Percentiles rank a stretch among this genome's conserved stretches.
Conservation (phyloP, 2,329 filamentous ascomycete species). For the Microsporum audouinii region DNA sequence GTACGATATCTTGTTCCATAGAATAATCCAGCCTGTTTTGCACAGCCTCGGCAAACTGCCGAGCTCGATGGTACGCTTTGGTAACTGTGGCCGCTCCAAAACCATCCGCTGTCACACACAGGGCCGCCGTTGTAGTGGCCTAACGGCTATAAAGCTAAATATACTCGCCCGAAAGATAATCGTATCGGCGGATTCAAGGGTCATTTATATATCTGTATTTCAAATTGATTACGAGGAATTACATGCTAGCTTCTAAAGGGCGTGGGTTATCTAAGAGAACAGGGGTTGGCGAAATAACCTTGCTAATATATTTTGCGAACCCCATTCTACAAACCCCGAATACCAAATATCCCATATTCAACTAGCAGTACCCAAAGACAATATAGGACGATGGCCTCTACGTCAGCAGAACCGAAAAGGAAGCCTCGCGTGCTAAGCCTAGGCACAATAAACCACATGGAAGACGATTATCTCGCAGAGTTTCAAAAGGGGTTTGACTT, state of each 20-base stretch:
- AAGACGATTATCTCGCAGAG: conserved; percentile 30
- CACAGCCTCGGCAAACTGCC: not conserved
- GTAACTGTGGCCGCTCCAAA: too few relatives aligned
- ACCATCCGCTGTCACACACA: too few relatives aligned
- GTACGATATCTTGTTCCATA: not conserved
- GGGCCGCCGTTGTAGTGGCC: not conserved
- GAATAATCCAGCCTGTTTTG: not conserved
- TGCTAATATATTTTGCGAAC: too few relatives aligned
- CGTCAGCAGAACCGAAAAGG: not conserved
- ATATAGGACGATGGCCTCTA: not conserved
- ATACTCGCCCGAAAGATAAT: not conserved
- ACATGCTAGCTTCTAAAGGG: not conserved
- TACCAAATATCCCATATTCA: not conserved
- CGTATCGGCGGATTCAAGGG: not conserved
- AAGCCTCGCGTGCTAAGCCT: conserved; percentile 36
- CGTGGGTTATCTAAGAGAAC: not conserved
- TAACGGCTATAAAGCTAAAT: not conserved
- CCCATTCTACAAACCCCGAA: too few relatives aligned
- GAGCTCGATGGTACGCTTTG: not conserved
- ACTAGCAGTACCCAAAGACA: not conserved
- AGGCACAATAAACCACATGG: conserved; percentile 31
- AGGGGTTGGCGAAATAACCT: not conserved
- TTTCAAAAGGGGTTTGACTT: conserved; percentile 33
- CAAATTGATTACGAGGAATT: not conserved
- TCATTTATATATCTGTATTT: not conserved